phyloP scores from a whole-genome alignment of 139 green algal species.

The Helicosporidium sp. region DNA sequence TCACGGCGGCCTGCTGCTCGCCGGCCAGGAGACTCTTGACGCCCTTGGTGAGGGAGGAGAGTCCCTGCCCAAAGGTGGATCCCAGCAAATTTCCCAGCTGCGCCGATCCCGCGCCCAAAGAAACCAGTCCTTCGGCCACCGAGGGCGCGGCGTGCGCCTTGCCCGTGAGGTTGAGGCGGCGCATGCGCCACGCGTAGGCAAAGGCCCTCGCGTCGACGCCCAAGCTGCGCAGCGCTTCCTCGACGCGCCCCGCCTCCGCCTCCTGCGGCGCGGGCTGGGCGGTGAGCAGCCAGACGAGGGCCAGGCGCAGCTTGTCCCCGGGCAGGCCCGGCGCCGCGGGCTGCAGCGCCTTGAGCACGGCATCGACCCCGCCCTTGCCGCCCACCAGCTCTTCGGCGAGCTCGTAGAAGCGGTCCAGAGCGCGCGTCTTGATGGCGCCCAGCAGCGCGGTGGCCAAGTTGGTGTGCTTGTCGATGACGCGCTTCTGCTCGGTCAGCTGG shows the following conservation, averaged over 20 bases:
- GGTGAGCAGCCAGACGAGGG: slow-evolving; percentile 68
- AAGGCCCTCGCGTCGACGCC: slow-evolving; percentile 57
- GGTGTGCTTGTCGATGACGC: slow-evolving; percentile 96
- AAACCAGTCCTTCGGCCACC: slow-evolving; percentile 3
- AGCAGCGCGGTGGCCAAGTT: slow-evolving; percentile 81
- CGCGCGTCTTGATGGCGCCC: slow-evolving; percentile 62
- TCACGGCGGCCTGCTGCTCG: slow-evolving; percentile 50
- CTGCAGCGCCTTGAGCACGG: slow-evolving; percentile 38
- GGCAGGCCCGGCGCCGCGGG: slow-evolving; percentile 26
- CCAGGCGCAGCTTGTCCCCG: slow-evolving; percentile 76
- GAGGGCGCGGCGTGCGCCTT: slow-evolving; percentile 7
- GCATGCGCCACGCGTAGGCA: slow-evolving; percentile 70
- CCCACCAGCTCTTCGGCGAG: slow-evolving; percentile 68
- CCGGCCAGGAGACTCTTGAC: slow-evolving; percentile 80
- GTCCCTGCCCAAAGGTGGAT: slow-evolving; percentile 69
- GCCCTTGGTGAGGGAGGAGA: slow-evolving; percentile 67
- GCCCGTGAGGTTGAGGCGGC: slow-evolving; percentile 61
- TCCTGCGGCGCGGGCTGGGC: slow-evolving; percentile 22
- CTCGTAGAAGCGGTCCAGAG: slow-evolving; percentile 63
- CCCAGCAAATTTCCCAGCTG: slow-evolving; percentile 82
- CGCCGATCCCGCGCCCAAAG: slow-evolving; percentile 17
- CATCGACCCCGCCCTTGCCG: slow-evolving; percentile 45
- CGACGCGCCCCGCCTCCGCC: slow-evolving; percentile 10
- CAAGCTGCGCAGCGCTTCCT: slow-evolving; percentile 5
- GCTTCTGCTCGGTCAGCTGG: slow-evolving; percentile 52